Evolutionary conservation across 75 land plant genomes (phyloP).

Genomic region (Ceratopteris richardii): DNA sequence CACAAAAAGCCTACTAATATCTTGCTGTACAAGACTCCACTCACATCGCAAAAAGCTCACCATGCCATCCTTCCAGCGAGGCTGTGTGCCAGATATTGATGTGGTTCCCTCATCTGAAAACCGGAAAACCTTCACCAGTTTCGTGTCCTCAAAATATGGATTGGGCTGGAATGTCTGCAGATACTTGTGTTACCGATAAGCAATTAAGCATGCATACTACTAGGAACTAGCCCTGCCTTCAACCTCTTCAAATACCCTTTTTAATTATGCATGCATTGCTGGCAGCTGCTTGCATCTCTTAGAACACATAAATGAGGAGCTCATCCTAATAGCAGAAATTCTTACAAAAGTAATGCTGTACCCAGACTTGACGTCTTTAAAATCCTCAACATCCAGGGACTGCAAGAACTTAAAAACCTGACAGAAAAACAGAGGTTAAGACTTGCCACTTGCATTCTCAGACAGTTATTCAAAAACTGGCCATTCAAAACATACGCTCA

Average conservation of each 20-base stretch:
- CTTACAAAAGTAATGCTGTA: conserved; percentile 37
- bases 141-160: conserved; percentile 28
- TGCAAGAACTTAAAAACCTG: conserved; percentile 34
- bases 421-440: not conserved
- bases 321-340: too few species aligned
- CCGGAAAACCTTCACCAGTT: conserved; percentile 22
- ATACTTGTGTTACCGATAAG: not conserved
- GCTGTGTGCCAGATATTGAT: not conserved
- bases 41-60: too few species aligned
- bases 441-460: not conserved
- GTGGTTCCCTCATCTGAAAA: conserved; percentile 38
- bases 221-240: too few species aligned
- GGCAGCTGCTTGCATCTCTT: too few species aligned
- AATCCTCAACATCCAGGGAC: conserved; percentile 35
- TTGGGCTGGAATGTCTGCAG: conserved; percentile 25
- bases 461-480: too few species aligned
- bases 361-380: conserved; percentile 35
- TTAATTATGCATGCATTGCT: too few species aligned
- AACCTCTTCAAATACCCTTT: too few species aligned
- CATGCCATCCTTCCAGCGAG: too few species aligned
- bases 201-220: too few species aligned
- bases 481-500: too few species aligned
- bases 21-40: not conserved
- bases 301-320: too few species aligned
- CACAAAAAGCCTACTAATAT: too few species aligned